Evolutionary conservation across 441 rosid species (phyloP).

Genomic region (Hura crepitans): DNA sequence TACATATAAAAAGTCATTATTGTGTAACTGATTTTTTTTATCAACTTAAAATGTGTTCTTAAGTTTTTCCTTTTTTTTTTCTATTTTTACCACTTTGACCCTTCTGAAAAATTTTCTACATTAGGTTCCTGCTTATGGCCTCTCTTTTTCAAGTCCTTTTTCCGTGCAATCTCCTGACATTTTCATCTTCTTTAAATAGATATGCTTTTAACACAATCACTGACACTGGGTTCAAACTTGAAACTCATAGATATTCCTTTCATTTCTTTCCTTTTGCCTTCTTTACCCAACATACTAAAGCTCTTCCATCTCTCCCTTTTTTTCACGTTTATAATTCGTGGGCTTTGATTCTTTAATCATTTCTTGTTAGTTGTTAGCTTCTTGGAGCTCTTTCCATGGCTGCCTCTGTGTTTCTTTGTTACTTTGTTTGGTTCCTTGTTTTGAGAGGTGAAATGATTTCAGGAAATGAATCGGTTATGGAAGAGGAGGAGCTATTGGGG

Average conservation of each 20-base stretch:
- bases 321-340: not conserved
- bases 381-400: constrained; percentile 20
- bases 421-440: constrained; percentile 32
- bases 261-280: constrained; percentile 10
- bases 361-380: too few species aligned
- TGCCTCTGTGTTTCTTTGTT: constrained; percentile 20
- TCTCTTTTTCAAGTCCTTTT: constrained; percentile 1
- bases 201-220: constrained; percentile 18
- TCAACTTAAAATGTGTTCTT: too few species aligned
- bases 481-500: constrained; percentile 35
- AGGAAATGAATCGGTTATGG: constrained; percentile 25
- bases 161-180: constrained; percentile 23
- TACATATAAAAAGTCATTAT: too few species aligned
- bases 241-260: constrained; percentile 14
- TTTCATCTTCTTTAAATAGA: constrained; percentile 5
- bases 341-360: not conserved
- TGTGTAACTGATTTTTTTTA: too few species aligned
- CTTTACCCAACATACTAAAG: not conserved
- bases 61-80: constrained; percentile 14
- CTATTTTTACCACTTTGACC: constrained; percentile 16
- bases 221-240: not conserved
- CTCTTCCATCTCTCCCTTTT: not conserved
- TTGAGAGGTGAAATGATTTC: constrained; percentile 25
- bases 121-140: constrained; percentile 18
- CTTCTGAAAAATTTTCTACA: constrained; percentile 18